phyloP scores from a whole-genome alignment of 176 grass and related monocot species.

The Stipa capillata region DNA sequence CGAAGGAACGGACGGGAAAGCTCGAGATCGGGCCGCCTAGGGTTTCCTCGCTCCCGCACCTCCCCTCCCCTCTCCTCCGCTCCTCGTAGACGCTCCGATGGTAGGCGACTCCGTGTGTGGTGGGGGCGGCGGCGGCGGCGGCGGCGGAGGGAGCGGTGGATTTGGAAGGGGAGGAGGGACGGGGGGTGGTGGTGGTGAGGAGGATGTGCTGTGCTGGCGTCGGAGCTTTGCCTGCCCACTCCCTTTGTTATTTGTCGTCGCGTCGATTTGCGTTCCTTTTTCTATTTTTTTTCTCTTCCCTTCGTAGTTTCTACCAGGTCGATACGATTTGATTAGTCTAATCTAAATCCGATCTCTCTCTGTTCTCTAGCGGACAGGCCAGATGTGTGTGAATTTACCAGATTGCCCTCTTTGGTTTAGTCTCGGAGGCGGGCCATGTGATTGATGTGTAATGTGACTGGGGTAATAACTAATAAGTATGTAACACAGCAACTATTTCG shows the following conservation, averaged over 20 bases:
- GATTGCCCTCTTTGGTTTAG: background rate
- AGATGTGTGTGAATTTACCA: background rate
- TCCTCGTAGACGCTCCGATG: background rate
- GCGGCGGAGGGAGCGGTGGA: background rate
- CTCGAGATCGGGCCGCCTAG: background rate
- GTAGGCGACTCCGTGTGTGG: too few relatives aligned
- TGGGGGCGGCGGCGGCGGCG: background rate
- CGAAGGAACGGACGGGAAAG: background rate
- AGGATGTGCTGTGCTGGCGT: constrained; percentile 33
- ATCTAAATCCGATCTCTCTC: background rate
- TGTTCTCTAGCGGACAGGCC: background rate
- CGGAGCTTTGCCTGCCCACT: constrained; percentile 11
- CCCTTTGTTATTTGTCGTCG: background rate
- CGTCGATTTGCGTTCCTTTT: constrained; percentile 4
- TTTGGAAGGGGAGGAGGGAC: background rate
- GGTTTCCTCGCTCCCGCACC: background rate
- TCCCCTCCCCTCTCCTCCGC: background rate
- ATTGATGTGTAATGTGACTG: too few relatives aligned
- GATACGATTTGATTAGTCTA: background rate
- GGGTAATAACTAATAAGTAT: too few relatives aligned
- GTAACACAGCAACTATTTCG: too few relatives aligned
- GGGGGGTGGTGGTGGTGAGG: background rate
- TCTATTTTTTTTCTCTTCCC: background rate
- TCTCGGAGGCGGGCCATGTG: too few relatives aligned
- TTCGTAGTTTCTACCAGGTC: background rate